These are phyloP conservation scores for Ambrosiella xylebori DNA, from an alignment of 2,329 filamentous ascomycete species.

Conservation along the genomic window DNA sequence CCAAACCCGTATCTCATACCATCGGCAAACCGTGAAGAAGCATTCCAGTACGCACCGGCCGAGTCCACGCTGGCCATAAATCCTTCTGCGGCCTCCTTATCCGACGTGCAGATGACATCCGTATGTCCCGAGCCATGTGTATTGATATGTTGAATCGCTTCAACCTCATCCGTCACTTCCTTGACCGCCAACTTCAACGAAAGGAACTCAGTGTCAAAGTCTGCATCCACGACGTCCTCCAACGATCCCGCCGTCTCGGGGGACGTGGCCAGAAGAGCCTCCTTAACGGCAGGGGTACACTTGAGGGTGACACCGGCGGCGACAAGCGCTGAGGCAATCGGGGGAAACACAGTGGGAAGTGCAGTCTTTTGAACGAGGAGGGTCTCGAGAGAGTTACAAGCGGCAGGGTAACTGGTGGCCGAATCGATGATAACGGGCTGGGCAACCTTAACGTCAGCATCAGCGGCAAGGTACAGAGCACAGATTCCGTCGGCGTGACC, in stretches of 20 bases:
- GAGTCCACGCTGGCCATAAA: conserved; percentile 82
- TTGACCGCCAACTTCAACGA: conserved; percentile 72
- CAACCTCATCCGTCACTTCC: conserved; percentile 48
- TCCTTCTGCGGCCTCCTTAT: conserved; percentile 47
- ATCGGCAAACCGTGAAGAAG: conserved; percentile 83
- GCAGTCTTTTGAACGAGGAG: conserved; percentile 65
- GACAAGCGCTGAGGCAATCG: conserved; percentile 56
- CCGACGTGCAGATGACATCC: conserved; percentile 68
- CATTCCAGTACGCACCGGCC: conserved; percentile 92
- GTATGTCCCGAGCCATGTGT: conserved; percentile 84
- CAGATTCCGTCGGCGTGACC: conserved; percentile 93
- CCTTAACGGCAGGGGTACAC: conserved; percentile 56
- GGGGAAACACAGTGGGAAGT: conserved; percentile 48
- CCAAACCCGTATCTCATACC: conserved; percentile 96
- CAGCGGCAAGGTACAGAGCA: conserved; percentile 64
- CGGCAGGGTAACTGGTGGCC: conserved; percentile 86
- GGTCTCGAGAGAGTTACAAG: conserved; percentile 89
- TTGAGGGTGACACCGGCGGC: conserved; percentile 64
- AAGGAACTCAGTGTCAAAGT: conserved; percentile 83
- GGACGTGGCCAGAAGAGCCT: conserved; percentile 37
- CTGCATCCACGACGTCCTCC: conserved; percentile 46
- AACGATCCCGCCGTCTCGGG: conserved; percentile 23
- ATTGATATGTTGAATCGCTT: conserved; percentile 81
- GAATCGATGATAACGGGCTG: conserved; percentile 69
- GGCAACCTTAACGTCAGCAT: conserved; percentile 57